Evolutionary conservation across 495 filamentous ascomycete genomes (phyloP).

Genomic region (Lasiosphaeria hispida): DNA sequence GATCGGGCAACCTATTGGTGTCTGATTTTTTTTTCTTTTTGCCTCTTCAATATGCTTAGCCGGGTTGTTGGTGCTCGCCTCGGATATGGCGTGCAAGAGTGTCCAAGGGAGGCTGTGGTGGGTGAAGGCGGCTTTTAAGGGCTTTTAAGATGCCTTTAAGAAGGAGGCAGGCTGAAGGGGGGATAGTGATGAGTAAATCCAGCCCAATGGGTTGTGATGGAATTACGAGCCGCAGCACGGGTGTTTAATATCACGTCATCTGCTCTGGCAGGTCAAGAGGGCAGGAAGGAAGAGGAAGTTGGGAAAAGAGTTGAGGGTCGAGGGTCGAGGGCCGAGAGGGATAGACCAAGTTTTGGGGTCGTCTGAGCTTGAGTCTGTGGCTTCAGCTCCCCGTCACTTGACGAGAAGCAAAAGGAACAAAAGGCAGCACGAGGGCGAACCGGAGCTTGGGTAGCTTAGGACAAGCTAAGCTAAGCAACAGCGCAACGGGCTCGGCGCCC

Average conservation of each 20-base stretch:
- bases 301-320: slow-evolving; percentile 16
- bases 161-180: neutral
- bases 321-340: slow-evolving; percentile 13
- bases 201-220: slow-evolving; percentile 3
- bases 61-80: slow-evolving; percentile 5
- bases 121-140: slow-evolving; percentile 17
- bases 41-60: neutral
- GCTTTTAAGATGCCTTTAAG: slow-evolving; percentile 10
- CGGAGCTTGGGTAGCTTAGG: slow-evolving; percentile 20
- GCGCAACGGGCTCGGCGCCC: slow-evolving; percentile 20
- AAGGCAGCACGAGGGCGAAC: slow-evolving; percentile 22
- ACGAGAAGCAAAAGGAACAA: slow-evolving; percentile 18
- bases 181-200: slow-evolving; percentile 1
- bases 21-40: neutral
- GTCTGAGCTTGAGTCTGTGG: slow-evolving; percentile 16
- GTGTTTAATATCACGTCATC: slow-evolving; percentile 31
- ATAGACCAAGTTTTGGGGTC: slow-evolving; percentile 24
- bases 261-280: slow-evolving; percentile 20
- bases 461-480: slow-evolving; percentile 19
- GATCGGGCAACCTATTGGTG: slow-evolving; percentile 6
- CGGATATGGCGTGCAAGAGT: slow-evolving; percentile 6
- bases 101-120: neutral
- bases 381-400: slow-evolving; percentile 29
- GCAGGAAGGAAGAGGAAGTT: slow-evolving; percentile 28
- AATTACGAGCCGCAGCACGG: slow-evolving; percentile 20